Conservation (phyloP, 2,329 filamentous ascomycete genomes). For the Apiospora hydei region DNA sequence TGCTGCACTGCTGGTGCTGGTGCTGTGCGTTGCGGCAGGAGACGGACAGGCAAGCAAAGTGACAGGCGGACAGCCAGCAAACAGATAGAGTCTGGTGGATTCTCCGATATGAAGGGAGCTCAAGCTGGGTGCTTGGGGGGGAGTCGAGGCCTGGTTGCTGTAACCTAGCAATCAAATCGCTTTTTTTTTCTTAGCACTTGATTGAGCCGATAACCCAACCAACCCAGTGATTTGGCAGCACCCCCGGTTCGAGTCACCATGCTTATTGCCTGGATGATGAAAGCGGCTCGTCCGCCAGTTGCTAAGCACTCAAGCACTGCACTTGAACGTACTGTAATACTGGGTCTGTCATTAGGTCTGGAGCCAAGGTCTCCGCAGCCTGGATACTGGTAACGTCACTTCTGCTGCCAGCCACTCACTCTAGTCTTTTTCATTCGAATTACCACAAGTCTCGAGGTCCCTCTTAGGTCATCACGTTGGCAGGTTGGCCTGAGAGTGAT, state of each 20-base stretch:
- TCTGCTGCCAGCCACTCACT: not conserved
- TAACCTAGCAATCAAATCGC: conserved; percentile 3
- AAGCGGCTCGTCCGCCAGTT: not conserved
- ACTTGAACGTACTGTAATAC: not conserved
- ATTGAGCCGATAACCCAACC: not conserved
- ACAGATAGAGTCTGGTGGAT: not conserved
- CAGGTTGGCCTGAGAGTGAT: not conserved
- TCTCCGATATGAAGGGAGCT: conserved; percentile 2
- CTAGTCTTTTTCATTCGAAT: not conserved
- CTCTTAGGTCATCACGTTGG: not conserved
- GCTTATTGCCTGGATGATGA: not conserved
- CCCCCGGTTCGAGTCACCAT: conserved; percentile 12
- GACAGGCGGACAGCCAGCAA: not conserved
- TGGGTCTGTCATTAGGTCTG: not conserved
- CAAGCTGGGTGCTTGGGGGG: not conserved
- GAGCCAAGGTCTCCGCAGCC: not conserved
- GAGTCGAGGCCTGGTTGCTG: not conserved
- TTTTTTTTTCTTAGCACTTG: conserved; percentile 2
- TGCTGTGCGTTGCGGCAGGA: conserved; percentile 1
- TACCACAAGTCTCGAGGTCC: not conserved
- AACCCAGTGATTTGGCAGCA: not conserved
- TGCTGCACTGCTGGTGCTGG: conserved; percentile 7
- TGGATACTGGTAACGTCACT: not conserved
- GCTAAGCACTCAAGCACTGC: not conserved
- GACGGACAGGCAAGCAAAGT: not conserved